Percentiles rank a stretch among this genome's conserved stretches.
Evolutionary conservation across 345 rosid genomes (phyloP).

Genomic region (Hevea brasiliensis): DNA sequence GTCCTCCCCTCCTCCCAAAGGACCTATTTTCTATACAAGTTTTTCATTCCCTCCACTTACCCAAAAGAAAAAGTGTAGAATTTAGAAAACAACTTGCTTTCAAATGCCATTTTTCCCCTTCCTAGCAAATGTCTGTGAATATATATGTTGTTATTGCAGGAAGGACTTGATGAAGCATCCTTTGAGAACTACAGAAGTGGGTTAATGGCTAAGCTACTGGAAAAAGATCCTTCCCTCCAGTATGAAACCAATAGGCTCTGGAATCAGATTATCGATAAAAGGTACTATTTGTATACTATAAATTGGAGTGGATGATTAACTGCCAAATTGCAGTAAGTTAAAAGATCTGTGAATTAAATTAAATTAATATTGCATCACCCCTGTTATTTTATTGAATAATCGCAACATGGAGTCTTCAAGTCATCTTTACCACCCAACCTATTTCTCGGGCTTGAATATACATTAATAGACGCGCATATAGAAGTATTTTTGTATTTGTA

Average conservation of each 20-base stretch:
- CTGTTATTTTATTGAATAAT: background rate
- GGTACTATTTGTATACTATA: conserved; percentile 40
- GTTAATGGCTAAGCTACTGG: conserved; percentile 70
- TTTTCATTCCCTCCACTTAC: too few relatives aligned
- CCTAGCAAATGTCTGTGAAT: background rate
- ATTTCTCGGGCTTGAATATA: background rate
- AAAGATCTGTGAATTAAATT: background rate
- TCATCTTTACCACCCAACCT: background rate
- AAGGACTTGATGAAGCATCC: conserved; percentile 68
- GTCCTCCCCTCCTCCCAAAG: too few relatives aligned
- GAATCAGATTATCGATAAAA: conserved; percentile 83
- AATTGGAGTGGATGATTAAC: background rate
- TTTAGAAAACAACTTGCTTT: background rate
- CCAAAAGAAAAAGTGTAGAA: too few relatives aligned
- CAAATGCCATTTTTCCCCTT: background rate
- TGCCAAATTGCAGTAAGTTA: background rate
- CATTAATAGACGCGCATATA: background rate
- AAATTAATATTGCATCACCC: background rate
- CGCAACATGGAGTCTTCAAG: background rate
- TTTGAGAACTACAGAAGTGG: conserved; percentile 78
- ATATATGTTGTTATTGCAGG: conserved; percentile 39
- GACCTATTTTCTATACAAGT: too few relatives aligned
- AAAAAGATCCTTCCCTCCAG: conserved; percentile 80
- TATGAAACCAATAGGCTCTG: conserved; percentile 79
- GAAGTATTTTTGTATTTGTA: too few relatives aligned